Evolutionary conservation across 129 eudicot genomes (phyloP).

Genomic region (Flaveria bidentis): DNA sequence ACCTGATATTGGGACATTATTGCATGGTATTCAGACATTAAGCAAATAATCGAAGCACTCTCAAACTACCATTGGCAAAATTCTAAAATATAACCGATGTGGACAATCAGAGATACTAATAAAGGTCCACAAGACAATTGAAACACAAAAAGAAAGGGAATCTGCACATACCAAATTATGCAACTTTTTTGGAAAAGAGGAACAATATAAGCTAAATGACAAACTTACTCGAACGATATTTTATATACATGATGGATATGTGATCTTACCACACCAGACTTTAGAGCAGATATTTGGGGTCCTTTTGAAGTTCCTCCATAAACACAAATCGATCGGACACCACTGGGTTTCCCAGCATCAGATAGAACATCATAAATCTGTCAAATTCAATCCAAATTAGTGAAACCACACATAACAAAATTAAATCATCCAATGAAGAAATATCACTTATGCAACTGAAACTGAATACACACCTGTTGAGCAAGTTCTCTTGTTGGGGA

Average conservation of each 20-base stretch:
- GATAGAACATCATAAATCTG: conserved; percentile 85
- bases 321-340: conserved; percentile 71
- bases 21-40: not conserved
- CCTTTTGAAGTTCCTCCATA: conserved; percentile 98
- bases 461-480: conserved; percentile 73
- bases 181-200: not conserved
- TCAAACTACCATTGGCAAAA: not conserved
- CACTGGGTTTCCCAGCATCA: conserved; percentile 90
- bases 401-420: conserved; percentile 5
- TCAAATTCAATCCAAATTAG: conserved; percentile 18
- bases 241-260: conserved; percentile 6
- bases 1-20: not conserved
- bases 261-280: conserved; percentile 85
- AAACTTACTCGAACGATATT: conserved; percentile 1
- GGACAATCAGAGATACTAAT: not conserved
- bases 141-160: not conserved
- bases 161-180: not conserved
- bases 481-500: conserved; percentile 98
- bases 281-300: conserved; percentile 80
- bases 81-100: not conserved
- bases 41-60: not conserved
- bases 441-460: not conserved
- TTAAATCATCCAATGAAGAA: not conserved
- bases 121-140: not conserved
- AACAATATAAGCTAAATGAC: not conserved